These are phyloP conservation scores for Neurospora cerealis DNA, from an alignment of 495 filamentous ascomycete species.

Conservation along the genomic window DNA sequence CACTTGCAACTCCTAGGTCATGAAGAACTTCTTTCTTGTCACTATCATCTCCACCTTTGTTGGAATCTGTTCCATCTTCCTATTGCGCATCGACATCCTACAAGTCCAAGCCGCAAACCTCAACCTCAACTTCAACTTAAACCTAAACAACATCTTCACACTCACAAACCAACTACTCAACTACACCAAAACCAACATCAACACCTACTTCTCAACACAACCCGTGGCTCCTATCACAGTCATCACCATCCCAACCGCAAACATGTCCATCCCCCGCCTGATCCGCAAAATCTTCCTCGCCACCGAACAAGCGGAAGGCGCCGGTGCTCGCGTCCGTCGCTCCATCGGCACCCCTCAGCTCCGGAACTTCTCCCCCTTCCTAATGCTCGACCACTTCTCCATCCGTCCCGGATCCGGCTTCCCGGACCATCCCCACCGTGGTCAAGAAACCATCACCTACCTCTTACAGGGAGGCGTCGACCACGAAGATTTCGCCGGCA, in stretches of 20 bases:
- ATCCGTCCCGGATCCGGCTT: slow-evolving; percentile 66
- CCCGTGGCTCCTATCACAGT: neutral
- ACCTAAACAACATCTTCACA: neutral
- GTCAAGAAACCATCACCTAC: slow-evolving; percentile 82
- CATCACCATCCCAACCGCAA: slow-evolving; percentile 4
- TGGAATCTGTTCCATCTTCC: slow-evolving; percentile 26
- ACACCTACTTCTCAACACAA: neutral
- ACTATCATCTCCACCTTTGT: slow-evolving; percentile 27
- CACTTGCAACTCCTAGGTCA: neutral
- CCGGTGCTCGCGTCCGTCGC: slow-evolving; percentile 77
- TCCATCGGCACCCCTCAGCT: slow-evolving; percentile 79
- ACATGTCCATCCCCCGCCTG: slow-evolving; percentile 61
- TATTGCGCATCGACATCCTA: slow-evolving; percentile 20
- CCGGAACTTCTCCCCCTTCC: slow-evolving; percentile 82
- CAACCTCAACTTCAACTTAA: slow-evolving; percentile 11
- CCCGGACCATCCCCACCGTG: slow-evolving; percentile 32
- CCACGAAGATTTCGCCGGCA: slow-evolving; percentile 92
- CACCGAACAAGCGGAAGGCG: slow-evolving; percentile 79
- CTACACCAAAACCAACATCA: neutral
- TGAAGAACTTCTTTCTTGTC: slow-evolving; percentile 23
- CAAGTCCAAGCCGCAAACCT: slow-evolving; percentile 17
- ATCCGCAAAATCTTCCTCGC: slow-evolving; percentile 78
- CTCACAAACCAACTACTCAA: slow-evolving; percentile 2
- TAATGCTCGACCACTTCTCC: slow-evolving; percentile 95
- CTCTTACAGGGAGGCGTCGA: slow-evolving; percentile 74